Evolutionary conservation across 2,329 filamentous ascomycete species (phyloP).

Genomic region (Tetracladium maxilliforme): DNA sequence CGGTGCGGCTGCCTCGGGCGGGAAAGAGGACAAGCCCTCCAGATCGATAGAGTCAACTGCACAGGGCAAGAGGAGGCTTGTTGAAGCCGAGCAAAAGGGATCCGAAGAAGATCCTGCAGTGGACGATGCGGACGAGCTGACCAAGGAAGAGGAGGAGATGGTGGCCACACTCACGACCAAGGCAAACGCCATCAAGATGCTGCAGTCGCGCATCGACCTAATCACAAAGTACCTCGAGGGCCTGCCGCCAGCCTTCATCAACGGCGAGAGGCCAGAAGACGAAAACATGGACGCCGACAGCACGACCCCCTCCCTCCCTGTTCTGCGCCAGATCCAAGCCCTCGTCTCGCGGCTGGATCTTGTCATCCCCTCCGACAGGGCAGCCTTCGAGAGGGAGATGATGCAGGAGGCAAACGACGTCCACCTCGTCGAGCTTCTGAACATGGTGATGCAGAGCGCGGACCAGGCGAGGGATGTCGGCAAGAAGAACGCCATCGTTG

Average conservation of each 20-base stretch:
- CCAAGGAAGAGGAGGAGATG: slow-evolving; percentile 44
- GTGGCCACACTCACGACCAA: slow-evolving; percentile 65
- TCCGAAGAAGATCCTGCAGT: slow-evolving; percentile 18
- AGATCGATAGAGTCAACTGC: slow-evolving; percentile 13
- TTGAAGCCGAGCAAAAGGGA: slow-evolving; percentile 14
- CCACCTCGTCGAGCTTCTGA: slow-evolving; percentile 60
- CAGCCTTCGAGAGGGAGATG: slow-evolving; percentile 54
- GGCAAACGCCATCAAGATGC: slow-evolving; percentile 85
- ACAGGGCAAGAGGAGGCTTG: slow-evolving; percentile 17
- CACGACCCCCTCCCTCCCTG: slow-evolving; percentile 48
- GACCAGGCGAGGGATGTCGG: slow-evolving; percentile 59
- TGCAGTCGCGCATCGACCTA: slow-evolving; percentile 62
- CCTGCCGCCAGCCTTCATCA: slow-evolving; percentile 33
- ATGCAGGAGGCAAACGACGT: slow-evolving; percentile 75
- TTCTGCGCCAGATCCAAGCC: slow-evolving; percentile 79
- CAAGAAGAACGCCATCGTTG: slow-evolving; percentile 53
- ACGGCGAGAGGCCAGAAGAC: slow-evolving; percentile 3
- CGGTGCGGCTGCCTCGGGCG: slow-evolving; percentile 48
- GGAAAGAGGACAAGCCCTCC: slow-evolving; percentile 8
- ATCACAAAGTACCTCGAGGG: slow-evolving; percentile 63
- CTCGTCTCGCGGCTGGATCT: slow-evolving; percentile 74
- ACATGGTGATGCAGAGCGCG: slow-evolving; percentile 59
- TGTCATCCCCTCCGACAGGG: slow-evolving; percentile 54
- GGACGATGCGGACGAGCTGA: slow-evolving; percentile 37
- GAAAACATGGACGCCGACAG: slow-evolving; percentile 11